Conservation (phyloP, 768 basidiomycete species). For the Daedaleopsis nitida region DNA sequence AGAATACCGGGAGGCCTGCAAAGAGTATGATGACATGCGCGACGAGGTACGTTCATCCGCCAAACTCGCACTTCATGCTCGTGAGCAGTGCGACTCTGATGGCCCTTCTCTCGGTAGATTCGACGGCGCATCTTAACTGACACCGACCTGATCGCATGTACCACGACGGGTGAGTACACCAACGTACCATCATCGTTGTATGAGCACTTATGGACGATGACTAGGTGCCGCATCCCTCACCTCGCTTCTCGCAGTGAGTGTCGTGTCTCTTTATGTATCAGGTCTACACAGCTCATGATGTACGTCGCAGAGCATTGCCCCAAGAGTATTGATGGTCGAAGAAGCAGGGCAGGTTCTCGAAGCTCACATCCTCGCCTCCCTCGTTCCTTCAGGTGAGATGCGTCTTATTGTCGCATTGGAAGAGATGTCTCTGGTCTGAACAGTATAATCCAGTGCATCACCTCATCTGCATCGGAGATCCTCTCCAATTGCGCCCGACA, state of each 20-base stretch:
- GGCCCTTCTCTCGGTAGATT: conserved; percentile 41
- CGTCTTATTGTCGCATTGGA: conserved; percentile 23
- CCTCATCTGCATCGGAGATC: conserved; percentile 81
- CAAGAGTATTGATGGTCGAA: conserved; percentile 69
- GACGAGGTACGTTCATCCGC: conserved; percentile 58
- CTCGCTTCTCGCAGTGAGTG: conserved; percentile 54
- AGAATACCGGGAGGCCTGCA: conserved; percentile 42
- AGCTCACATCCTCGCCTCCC: conserved; percentile 66
- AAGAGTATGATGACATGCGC: conserved; percentile 41
- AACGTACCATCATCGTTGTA: too few relatives aligned
- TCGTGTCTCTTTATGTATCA: too few relatives aligned
- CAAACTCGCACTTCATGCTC: too few relatives aligned
- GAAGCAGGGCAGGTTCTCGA: conserved; percentile 85
- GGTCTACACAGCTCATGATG: conserved; percentile 17
- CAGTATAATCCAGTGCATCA: conserved; percentile 72
- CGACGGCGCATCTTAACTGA: conserved; percentile 54
- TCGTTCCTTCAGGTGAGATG: conserved; percentile 41
- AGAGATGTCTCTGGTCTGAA: too few relatives aligned
- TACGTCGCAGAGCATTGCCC: conserved; percentile 50
- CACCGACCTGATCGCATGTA: conserved; percentile 72
- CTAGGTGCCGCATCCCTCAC: conserved; percentile 74
- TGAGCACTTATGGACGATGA: too few relatives aligned
- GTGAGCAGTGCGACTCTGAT: too few relatives aligned
- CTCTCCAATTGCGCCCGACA: conserved; percentile 71
- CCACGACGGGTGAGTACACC: conserved; percentile 60